These are phyloP conservation scores for Beauveria caledonica DNA, from an alignment of 2,329 filamentous ascomycete genomes.

Conservation along the genomic window DNA sequence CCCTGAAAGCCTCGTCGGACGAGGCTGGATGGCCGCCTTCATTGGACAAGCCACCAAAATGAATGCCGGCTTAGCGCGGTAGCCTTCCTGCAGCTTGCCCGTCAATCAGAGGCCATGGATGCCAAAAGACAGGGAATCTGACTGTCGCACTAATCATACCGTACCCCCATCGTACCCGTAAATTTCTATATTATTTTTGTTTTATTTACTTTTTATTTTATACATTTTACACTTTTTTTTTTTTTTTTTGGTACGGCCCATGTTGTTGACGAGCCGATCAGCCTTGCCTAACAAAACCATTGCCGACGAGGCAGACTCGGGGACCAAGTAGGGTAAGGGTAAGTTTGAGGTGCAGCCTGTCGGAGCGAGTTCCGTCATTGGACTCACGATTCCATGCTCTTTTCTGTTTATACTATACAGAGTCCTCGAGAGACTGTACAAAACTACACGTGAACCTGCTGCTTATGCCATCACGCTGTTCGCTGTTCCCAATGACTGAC, in stretches of 20 bases:
- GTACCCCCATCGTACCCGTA: neutral
- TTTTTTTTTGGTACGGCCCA: neutral
- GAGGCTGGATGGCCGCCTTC: slow-evolving; percentile 1
- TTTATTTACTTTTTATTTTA: neutral
- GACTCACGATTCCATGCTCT: neutral
- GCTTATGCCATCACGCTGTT: neutral
- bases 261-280: neutral
- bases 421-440: neutral
- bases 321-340: neutral
- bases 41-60: slow-evolving; percentile 7
- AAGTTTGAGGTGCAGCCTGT: neutral
- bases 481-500: neutral
- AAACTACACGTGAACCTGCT: no score
- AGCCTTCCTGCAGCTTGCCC: slow-evolving; percentile 5
- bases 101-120: neutral
- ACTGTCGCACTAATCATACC: neutral
- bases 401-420: neutral
- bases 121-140: neutral
- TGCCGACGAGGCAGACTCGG: slow-evolving; percentile 6
- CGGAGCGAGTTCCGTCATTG: neutral
- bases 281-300: neutral
- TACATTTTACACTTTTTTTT: no score
- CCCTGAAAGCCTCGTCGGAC: slow-evolving; percentile 6
- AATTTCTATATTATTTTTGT: neutral
- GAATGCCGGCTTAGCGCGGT: slow-evolving; percentile 1